phyloP scores from a whole-genome alignment of 345 rosid species.

The Streptanthus diversifolius region DNA sequence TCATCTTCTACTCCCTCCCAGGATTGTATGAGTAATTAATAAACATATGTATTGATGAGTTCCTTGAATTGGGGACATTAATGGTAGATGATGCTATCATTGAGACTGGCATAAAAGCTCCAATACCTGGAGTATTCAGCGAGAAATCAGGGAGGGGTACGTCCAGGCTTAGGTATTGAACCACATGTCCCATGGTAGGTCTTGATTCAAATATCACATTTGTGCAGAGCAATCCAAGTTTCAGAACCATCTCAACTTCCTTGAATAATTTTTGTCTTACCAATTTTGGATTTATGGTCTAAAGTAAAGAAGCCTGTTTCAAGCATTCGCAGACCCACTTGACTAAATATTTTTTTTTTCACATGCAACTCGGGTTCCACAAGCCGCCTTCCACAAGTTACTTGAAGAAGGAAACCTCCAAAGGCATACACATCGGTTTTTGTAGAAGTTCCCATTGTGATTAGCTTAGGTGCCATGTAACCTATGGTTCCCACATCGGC shows the following conservation, averaged over 20 bases:
- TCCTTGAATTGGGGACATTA: neutral
- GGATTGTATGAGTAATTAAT: conserved; percentile 13
- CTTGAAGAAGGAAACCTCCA: conserved; percentile 32
- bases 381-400: conserved; percentile 26
- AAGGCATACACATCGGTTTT: conserved; percentile 38
- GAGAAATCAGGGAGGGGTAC: neutral
- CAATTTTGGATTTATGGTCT: conserved; percentile 32
- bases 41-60: neutral
- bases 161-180: conserved; percentile 9
- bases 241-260: conserved; percentile 16
- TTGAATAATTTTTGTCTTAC: neutral
- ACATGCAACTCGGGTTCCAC: conserved; percentile 7
- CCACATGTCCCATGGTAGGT: conserved; percentile 15
- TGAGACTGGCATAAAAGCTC: conserved; percentile 2
- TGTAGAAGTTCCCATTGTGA: conserved; percentile 35
- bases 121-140: neutral
- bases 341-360: neutral
- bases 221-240: conserved; percentile 27
- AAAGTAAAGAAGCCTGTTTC: conserved; percentile 21
- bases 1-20: conserved; percentile 18
- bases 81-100: neutral
- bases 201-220: conserved; percentile 10
- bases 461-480: conserved; percentile 46
- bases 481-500: conserved; percentile 48
- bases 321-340: conserved; percentile 28